Percentiles rank a stretch among this genome's conserved stretches.
Evolutionary conservation across 2,329 filamentous ascomycete species (phyloP).

Genomic region (Beauveria scarabaeidicola): DNA sequence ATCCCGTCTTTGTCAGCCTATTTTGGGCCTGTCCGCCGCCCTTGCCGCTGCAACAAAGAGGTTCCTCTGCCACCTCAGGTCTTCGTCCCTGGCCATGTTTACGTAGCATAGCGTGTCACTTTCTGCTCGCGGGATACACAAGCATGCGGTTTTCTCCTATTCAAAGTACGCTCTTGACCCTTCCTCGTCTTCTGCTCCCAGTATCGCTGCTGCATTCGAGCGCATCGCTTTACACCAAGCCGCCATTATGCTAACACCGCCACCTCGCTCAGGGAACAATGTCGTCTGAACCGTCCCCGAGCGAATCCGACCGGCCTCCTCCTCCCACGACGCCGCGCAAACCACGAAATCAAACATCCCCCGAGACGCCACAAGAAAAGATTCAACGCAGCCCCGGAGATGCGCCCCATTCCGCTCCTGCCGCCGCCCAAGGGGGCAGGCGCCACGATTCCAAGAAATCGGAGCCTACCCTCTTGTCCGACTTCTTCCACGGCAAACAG

Average conservation of each 20-base stretch:
- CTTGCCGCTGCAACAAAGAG: not conserved
- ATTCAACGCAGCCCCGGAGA: slow-evolving; percentile 9
- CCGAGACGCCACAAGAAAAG: slow-evolving; percentile 12
- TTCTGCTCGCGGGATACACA: slow-evolving; percentile 8
- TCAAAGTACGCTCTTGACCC: not conserved
- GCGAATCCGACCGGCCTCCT: slow-evolving; percentile 3
- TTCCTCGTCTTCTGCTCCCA: not conserved
- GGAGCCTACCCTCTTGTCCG: slow-evolving; percentile 40
- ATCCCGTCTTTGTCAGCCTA: not conserved
- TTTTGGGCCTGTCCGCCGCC: not conserved
- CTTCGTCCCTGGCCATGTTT: slow-evolving; percentile 2
- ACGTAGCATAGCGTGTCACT: slow-evolving; percentile 5
- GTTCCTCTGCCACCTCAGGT: not conserved
- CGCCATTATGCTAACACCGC: slow-evolving; percentile 1
- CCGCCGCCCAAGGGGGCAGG: slow-evolving; percentile 22
- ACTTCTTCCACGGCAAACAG: slow-evolving; percentile 50
- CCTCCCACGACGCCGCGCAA: slow-evolving; percentile 10
- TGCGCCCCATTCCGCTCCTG: slow-evolving; percentile 37
- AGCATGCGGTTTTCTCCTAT: slow-evolving; percentile 8
- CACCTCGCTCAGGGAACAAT: not conserved
- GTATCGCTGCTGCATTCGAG: not conserved
- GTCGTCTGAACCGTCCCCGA: slow-evolving; percentile 11
- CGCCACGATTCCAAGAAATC: slow-evolving; percentile 31
- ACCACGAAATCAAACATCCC: not conserved
- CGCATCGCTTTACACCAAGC: not conserved